A percentile compares a stretch with the other conserved stretches of the same genome.
phyloP scores from a whole-genome alignment of 2,329 filamentous ascomycete species.

The Cytospora paraplurivora region DNA sequence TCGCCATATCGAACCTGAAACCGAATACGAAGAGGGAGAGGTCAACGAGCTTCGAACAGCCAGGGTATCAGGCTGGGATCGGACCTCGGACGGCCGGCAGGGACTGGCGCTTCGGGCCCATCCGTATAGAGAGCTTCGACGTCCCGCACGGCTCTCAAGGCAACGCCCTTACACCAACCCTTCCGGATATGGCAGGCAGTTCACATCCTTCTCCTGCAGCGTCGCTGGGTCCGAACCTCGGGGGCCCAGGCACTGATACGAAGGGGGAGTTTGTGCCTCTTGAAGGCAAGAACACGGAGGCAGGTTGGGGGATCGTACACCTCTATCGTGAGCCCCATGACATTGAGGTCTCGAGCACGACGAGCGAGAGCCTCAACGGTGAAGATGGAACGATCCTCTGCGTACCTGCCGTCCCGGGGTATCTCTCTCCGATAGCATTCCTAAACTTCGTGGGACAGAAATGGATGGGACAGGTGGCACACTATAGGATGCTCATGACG shows the following conservation, averaged over 20 bases:
- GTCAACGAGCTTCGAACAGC: constrained; percentile 46
- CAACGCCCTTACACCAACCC: constrained; percentile 31
- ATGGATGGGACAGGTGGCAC: constrained; percentile 83
- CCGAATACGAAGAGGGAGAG: constrained; percentile 46
- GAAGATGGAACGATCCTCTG: constrained; percentile 72
- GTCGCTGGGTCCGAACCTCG: constrained; percentile 54
- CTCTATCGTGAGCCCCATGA: constrained; percentile 86
- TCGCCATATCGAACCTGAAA: constrained; percentile 39
- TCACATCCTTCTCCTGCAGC: constrained; percentile 36
- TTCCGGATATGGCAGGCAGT: constrained; percentile 29
- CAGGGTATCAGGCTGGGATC: constrained; percentile 47
- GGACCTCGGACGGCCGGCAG: constrained; percentile 51
- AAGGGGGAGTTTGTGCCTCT: constrained; percentile 79
- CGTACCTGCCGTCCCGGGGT: constrained; percentile 91
- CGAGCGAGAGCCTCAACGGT: constrained; percentile 36
- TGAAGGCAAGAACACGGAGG: constrained; percentile 70
- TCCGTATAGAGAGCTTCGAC: constrained; percentile 81
- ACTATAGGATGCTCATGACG: constrained; percentile 93
- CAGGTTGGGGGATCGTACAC: constrained; percentile 92
- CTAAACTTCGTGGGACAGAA: constrained; percentile 88
- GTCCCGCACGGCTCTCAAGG: constrained; percentile 50
- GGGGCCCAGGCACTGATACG: constrained; percentile 70
- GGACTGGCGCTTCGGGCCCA: constrained; percentile 82
- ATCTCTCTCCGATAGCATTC: constrained; percentile 88
- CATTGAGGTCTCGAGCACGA: constrained; percentile 36